Base-by-base conservation (phyloP, 2,329 filamentous ascomycete genomes). In the Plectosphaerella cucumerina region DNA sequence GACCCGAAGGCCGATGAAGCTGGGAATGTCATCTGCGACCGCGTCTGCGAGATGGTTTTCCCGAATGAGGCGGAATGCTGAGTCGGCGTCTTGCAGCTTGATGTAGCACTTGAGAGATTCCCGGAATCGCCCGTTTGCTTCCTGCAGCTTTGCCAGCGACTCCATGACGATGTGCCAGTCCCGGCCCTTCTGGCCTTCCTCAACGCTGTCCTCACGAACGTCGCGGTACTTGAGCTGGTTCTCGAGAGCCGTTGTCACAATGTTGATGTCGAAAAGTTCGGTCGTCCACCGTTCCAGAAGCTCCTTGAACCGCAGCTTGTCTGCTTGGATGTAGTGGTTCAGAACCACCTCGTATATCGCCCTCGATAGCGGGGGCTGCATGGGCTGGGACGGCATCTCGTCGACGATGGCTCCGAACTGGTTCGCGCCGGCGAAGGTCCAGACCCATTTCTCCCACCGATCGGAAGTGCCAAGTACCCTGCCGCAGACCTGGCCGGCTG, bases 381-480 rank as follows among this genome's bases (percentile, higher is more conserved):
- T 78, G n/a, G 85, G 82, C 49, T 85, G 80, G 1, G 82, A 84
- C 0, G 94, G 94, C 26, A 99, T 89, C 61, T 87, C 85, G 34
- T 87, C 80, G 5, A 89, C 87, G 54, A 99, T 96, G 59, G 96
- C 92, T 64, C 97, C 90, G 60, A 96, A 90, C 62, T 85, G 90
- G 56, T 89, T 81, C 3, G 89, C 87, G 39, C 90, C 87, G 8
- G 91, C 90, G 70, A 99, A 99, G 0, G 83, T 86, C 83, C 89
- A 95, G 5, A 95, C 87, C 91, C 93, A 97, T 61, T 95, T 90
- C 70, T 97, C 92, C 94, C 94, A 99, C 59, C 87, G 77, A 45
- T 87, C 78, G 1, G 90, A 84, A 1, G 86, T 90, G 42, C 84
- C 84, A 1, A 99, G 75, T 1, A 97, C 92, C 62, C 86, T 90